Percentiles rank a stretch among this genome's conserved stretches.
Conservation (phyloP, 768 basidiomycete genomes). For the Lactifluus volemus region DNA sequence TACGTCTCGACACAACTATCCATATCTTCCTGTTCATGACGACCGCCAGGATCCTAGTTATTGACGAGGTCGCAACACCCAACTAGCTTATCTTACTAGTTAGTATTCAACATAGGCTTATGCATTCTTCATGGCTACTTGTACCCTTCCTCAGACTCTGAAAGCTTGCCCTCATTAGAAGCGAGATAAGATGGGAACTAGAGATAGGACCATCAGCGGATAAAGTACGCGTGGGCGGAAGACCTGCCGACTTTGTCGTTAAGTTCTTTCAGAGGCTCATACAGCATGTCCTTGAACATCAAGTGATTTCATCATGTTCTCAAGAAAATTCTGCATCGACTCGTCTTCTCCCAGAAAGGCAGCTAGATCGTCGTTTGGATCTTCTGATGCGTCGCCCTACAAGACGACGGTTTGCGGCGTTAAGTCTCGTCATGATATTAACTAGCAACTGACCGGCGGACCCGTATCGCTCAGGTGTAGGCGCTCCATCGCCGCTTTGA, state of each 20-base stretch:
- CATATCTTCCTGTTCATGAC: too few relatives aligned
- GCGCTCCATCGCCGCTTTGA: constrained; percentile 67
- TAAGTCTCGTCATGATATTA: background rate
- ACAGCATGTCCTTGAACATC: constrained; percentile 76
- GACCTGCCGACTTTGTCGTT: constrained; percentile 46
- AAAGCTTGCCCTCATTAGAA: constrained; percentile 44
- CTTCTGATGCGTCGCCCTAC: constrained; percentile 23
- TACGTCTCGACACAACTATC: too few relatives aligned
- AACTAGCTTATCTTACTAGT: too few relatives aligned
- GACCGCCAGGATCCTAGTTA: too few relatives aligned
- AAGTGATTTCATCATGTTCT: constrained; percentile 76
- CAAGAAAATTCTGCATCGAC: constrained; percentile 59
- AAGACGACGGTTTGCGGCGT: background rate
- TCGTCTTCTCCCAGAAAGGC: constrained; percentile 41
- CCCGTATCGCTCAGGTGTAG: constrained; percentile 58
- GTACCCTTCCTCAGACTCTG: constrained; percentile 16
- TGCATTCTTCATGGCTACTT: too few relatives aligned
- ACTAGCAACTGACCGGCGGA: constrained; percentile 31
- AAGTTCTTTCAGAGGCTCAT: constrained; percentile 80
- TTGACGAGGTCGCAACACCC: too few relatives aligned
- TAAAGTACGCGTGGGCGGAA: background rate
- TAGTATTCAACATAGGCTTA: too few relatives aligned
- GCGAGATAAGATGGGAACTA: constrained; percentile 75
- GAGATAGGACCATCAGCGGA: background rate
- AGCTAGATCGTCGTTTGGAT: constrained; percentile 37